phyloP scores from a whole-genome alignment of 2,329 filamentous ascomycete genomes.

The Fusarium acutatum region DNA sequence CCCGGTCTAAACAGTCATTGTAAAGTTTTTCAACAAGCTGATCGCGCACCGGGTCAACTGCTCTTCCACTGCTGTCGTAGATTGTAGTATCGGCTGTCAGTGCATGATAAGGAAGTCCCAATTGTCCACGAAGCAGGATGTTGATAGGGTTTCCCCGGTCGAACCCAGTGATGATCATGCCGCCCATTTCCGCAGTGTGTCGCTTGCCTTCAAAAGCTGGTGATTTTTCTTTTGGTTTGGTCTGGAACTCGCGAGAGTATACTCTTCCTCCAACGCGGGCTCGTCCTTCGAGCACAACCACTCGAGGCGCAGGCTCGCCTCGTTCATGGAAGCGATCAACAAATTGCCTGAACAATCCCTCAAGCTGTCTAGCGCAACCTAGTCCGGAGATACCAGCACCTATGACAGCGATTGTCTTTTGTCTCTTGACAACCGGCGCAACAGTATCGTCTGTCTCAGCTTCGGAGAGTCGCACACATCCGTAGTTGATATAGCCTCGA shows the following conservation, averaged over 20 bases:
- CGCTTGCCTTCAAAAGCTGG: constrained; percentile 64
- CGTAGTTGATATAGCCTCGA: constrained; percentile 95
- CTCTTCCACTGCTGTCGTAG: constrained; percentile 82
- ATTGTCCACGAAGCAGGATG: constrained; percentile 87
- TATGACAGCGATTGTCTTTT: constrained; percentile 83
- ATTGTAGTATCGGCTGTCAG: constrained; percentile 84
- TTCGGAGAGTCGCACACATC: constrained; percentile 75
- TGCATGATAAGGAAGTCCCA: constrained; percentile 85
- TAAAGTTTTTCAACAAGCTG: constrained; percentile 89
- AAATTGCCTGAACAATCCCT: constrained; percentile 85
- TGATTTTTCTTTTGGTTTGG: constrained; percentile 62
- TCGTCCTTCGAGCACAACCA: constrained; percentile 87
- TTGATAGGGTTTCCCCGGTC: constrained; percentile 95
- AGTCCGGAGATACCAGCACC: constrained; percentile 95
- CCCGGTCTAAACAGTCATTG: constrained; percentile 92
- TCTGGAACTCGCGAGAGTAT: constrained; percentile 79
- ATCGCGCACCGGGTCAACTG: constrained; percentile 82
- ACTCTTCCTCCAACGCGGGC: constrained; percentile 89
- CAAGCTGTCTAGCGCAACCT: constrained; percentile 89
- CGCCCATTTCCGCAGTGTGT: constrained; percentile 94
- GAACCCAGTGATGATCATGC: constrained; percentile 98
- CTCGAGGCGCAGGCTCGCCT: constrained; percentile 74
- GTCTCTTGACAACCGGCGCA: constrained; percentile 52
- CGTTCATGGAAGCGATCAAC: constrained; percentile 70
- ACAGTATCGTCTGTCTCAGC: constrained; percentile 54